Base-by-base conservation (phyloP, 164 flowering plant genomes). In the Berberis thunbergii region DNA sequence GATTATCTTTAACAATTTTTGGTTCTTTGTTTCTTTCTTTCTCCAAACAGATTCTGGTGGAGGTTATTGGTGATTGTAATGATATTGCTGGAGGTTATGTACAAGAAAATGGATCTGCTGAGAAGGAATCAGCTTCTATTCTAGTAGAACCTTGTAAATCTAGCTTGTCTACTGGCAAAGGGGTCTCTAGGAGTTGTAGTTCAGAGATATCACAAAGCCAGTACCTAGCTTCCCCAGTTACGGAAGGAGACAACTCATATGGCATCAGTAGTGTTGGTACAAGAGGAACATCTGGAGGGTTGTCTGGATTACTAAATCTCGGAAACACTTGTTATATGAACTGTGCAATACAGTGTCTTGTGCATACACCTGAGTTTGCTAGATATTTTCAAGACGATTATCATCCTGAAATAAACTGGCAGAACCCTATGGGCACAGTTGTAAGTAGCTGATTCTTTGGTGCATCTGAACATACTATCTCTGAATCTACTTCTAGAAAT, bases 311-410 rank as follows among this genome's bases (percentile, higher is more conserved):
- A 81, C 65, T 81, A 72, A 94, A 94, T 72, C 94, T 94, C 64
- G 97, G 99, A 53, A 93, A 93, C 71, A 93, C 98, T 59, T 93
- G 98, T 69, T 93, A 86, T 67, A 93, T 93, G 98, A 93, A 94
- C 79, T 87, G 98, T 78, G 98, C 98, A 41, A 86, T 94, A 64
- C 99, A 94, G 63, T 94, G 97, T 73, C 97, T 94, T 64, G 99
- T 94, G 61, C 99, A 94, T 73, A 91, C 99, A 61, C 97, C 97
- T 10, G 96, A 91, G 73, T 91, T 94, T 73, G 93, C 96, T 45
- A 78, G 75, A 73, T 94, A 94, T 75, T 94, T 94, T 68, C 88
- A 79, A 53, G 97, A 91, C 64, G 99, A 91, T 79, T 94, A 87
- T 72, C 85, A 83, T 75, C 88, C 79, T 64, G 99, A 94, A 70